A percentile compares a stretch with the other conserved stretches of the same genome.
Conservation (phyloP, 257 asterid genomes). For the Solanum habrochaites region DNA sequence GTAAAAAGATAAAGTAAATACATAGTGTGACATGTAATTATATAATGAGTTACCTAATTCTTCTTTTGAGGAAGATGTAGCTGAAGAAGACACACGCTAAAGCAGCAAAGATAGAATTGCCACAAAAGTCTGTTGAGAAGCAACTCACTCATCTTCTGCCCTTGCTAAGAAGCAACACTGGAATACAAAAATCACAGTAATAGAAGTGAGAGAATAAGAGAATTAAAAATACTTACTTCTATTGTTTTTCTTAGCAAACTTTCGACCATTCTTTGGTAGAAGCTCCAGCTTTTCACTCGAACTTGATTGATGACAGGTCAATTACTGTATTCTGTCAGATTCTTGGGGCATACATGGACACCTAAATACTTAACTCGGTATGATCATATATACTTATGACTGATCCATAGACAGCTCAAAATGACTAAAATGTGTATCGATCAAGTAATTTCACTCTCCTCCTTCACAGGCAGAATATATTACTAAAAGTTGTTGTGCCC, state of each 20-base stretch:
- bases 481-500: not conserved
- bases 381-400: not conserved
- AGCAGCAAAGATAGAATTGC: not conserved
- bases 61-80: not conserved
- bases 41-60: not conserved
- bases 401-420: not conserved
- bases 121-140: not conserved
- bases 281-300: conserved; percentile 11
- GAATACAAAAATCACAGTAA: not conserved
- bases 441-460: not conserved
- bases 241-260: conserved; percentile 10
- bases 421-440: not conserved
- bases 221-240: not conserved
- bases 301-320: conserved; percentile 9
- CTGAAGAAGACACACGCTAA: not conserved
- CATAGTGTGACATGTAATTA: not conserved
- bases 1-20: not conserved
- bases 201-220: not conserved
- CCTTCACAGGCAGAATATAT: not conserved
- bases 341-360: not conserved
- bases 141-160: not conserved
- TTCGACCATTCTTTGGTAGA: conserved; percentile 9
- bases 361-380: not conserved
- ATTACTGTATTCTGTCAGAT: not conserved
- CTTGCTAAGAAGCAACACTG: not conserved